These are phyloP conservation scores for Termitomyces sp. DNA, from an alignment of 768 basidiomycete species.

Conservation along the genomic window DNA sequence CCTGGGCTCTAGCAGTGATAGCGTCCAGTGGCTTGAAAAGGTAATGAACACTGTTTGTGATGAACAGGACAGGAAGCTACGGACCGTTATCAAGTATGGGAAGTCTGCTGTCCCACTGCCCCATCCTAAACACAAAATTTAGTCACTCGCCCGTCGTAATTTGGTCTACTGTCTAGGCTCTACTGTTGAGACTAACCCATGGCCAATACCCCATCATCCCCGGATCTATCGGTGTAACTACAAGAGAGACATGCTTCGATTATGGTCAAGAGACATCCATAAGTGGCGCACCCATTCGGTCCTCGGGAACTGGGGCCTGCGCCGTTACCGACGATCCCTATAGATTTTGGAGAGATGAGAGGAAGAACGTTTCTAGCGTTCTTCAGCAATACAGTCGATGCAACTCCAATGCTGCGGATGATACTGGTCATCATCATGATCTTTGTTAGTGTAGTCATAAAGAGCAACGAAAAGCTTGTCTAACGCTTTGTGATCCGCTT, in stretches of 20 bases:
- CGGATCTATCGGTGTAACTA: slow-evolving; percentile 46
- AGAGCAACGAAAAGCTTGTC: not conserved
- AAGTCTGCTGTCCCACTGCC: slow-evolving; percentile 46
- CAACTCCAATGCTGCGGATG: slow-evolving; percentile 54
- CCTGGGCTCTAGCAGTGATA: slow-evolving; percentile 34
- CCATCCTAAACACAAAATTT: slow-evolving; percentile 28
- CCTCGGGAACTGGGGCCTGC: slow-evolving; percentile 49
- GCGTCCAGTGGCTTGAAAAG: slow-evolving; percentile 34
- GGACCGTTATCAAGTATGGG: slow-evolving; percentile 44
- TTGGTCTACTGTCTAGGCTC: slow-evolving; percentile 14
- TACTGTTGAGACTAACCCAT: slow-evolving; percentile 45
- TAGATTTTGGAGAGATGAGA: slow-evolving; percentile 37
- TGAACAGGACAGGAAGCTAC: slow-evolving; percentile 7
- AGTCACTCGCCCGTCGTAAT: not conserved
- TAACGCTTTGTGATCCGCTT: slow-evolving; percentile 47
- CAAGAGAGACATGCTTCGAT: not conserved
- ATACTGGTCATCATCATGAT: slow-evolving; percentile 26
- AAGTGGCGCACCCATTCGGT: slow-evolving; percentile 41
- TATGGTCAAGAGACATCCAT: not conserved
- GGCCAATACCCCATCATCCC: slow-evolving; percentile 54
- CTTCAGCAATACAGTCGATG: slow-evolving; percentile 61
- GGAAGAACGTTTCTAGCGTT: slow-evolving; percentile 43
- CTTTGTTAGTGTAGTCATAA: not conserved
- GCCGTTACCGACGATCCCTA: slow-evolving; percentile 56
- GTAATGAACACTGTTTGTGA: not conserved